Base-by-base conservation (phyloP, 805 yeast genomes). In the Candida ponderosae region DNA sequence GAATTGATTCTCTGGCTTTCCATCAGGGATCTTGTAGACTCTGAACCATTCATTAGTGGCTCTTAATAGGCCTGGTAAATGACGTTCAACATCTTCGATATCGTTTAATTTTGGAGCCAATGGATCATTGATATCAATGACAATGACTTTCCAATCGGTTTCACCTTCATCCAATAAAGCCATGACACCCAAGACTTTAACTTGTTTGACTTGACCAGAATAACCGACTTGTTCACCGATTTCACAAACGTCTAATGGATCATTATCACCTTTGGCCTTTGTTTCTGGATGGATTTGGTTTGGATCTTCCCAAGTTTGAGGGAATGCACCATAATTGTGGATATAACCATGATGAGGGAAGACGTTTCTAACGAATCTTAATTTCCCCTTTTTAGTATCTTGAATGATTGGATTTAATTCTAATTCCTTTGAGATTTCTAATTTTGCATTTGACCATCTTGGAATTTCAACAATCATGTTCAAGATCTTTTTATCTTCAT, bases 311-410 rank as follows among this genome's bases (percentile, higher is more conserved):
- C 57, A n/a, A n/a, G n/a, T n/a, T 64, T 90, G 97, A 48, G 97
- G 97, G 76, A 90, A 83, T 35, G 97, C 97, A 63, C 97, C 98
- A 63, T 90, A 90, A 72, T 93, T 93, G 72, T 88, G 96, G 52
- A 90, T 90, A 73, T 93, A 90, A 53, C 98, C 98, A 63, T 93
- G 95, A 72, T 85, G 95, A 37, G 98, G 98, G 86, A 90, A 90
- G 64, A 95, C 79, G 77, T 93, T 93, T 71, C 95, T 81, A 42
- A 93, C 97, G 53, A 81, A 93, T 70, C 97, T 80, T 57, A 88
- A 77, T 65, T 87, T 82, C 50, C 97, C 97, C 74, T 93, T 90
- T 74, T 93, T 93, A 59, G 94, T 85, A 67, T 93, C 98, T 72
- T 93, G 98, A 44, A 85, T 71, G 53, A 93, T 93, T 55, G 98